A percentile compares a stretch with the other conserved stretches of the same genome.
Evolutionary conservation across 176 grass and related monocot genomes (phyloP).

Genomic region (Cenchrus americanus): DNA sequence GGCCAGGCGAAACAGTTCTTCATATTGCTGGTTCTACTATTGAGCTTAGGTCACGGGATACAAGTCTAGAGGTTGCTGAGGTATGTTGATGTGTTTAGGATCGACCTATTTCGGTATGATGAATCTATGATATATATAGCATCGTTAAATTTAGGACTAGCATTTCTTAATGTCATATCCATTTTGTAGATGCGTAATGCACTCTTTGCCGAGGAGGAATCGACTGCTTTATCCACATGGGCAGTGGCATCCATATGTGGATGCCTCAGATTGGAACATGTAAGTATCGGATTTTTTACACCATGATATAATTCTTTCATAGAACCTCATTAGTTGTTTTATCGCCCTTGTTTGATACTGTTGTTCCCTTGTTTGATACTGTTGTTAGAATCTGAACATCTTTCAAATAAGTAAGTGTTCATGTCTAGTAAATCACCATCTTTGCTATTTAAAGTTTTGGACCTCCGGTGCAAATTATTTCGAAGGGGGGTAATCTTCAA

Average conservation of each 20-base stretch:
- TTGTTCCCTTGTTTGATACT: conserved; percentile 5
- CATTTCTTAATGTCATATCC: conserved; percentile 20
- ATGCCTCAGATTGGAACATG: conserved; percentile 93
- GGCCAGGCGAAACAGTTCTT: conserved; percentile 92
- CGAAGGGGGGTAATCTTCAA: background rate
- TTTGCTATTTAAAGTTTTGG: background rate
- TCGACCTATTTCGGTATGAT: conserved; percentile 2
- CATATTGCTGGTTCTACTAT: conserved; percentile 90
- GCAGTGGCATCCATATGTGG: conserved; percentile 93
- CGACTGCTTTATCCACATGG: conserved; percentile 93
- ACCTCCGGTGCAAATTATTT: conserved; percentile 2
- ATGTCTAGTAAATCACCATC: background rate
- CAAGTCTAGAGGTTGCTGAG: conserved; percentile 88
- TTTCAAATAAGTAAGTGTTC: conserved; percentile 15
- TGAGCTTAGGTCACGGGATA: conserved; percentile 80
- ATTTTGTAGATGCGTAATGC: conserved; percentile 79
- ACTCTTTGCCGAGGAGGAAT: conserved; percentile 93
- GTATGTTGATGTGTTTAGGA: conserved; percentile 45
- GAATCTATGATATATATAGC: conserved; percentile 3
- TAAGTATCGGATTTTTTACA: conserved; percentile 48
- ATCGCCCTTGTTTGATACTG: background rate
- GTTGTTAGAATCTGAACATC: background rate
- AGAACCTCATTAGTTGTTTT: conserved; percentile 28
- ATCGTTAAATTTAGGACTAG: conserved; percentile 31
- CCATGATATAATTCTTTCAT: conserved; percentile 28